A percentile compares a stretch with the other conserved stretches of the same genome.
Conservation (phyloP, 1,284 basidiomycete species). For the Leccinum colubrinum region DNA sequence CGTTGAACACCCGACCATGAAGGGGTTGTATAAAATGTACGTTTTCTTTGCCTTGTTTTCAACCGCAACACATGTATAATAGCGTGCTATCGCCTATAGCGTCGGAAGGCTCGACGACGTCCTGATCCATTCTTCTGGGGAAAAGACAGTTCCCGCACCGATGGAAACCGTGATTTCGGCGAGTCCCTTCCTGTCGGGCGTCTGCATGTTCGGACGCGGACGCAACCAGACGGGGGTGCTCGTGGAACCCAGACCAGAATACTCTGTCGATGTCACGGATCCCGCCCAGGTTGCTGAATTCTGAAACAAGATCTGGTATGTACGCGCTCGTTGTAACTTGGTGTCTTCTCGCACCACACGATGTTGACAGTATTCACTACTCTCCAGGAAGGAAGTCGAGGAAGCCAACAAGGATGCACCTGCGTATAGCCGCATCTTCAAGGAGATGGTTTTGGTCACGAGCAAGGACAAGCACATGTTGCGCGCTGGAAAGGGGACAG, state of each 20-base stretch:
- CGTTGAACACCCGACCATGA: too few species aligned
- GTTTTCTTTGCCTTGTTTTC: too few species aligned
- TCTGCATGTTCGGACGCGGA: slow-evolving; percentile 27
- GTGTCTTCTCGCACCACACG: not conserved
- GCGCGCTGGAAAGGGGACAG: slow-evolving; percentile 29
- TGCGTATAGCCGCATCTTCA: slow-evolving; percentile 33
- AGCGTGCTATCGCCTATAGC: slow-evolving; percentile 7
- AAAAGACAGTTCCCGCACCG: slow-evolving; percentile 12
- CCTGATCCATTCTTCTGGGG: slow-evolving; percentile 19
- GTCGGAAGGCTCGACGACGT: slow-evolving; percentile 29
- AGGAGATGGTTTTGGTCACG: slow-evolving; percentile 10
- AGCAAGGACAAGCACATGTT: slow-evolving; percentile 26
- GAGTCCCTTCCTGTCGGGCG: slow-evolving; percentile 9
- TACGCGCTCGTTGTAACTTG: not conserved
- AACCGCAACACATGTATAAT: too few species aligned
- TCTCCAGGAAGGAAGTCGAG: slow-evolving; percentile 27
- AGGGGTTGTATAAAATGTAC: too few species aligned
- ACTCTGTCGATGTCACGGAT: slow-evolving; percentile 22
- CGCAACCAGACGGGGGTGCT: slow-evolving; percentile 26
- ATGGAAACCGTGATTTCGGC: slow-evolving; percentile 19
- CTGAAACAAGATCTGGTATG: slow-evolving; percentile 28
- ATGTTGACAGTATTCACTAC: not conserved
- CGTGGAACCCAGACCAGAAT: slow-evolving; percentile 23
- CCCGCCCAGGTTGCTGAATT: slow-evolving; percentile 17
- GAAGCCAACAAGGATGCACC: slow-evolving; percentile 35